phyloP scores from a whole-genome alignment of 345 rosid species.

The Citrus australasica region DNA sequence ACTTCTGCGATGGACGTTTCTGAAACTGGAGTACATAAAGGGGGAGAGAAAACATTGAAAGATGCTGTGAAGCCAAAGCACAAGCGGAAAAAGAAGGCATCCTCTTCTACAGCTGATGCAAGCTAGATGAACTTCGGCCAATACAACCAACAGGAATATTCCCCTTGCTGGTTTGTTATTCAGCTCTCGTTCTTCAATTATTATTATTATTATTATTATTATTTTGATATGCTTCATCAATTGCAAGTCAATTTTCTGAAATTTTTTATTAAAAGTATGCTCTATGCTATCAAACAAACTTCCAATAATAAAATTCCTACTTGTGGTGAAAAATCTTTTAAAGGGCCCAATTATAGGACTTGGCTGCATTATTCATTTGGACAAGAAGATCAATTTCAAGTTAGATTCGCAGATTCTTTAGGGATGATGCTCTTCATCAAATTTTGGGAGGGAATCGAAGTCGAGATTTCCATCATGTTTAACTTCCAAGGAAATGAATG shows the following conservation, averaged over 20 bases:
- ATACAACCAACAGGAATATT: background rate
- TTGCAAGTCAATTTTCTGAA: background rate
- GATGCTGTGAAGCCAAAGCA: conserved; percentile 81
- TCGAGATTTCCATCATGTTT: background rate
- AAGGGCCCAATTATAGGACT: background rate
- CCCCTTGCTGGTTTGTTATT: background rate
- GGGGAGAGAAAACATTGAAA: conserved; percentile 56
- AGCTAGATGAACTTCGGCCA: conserved; percentile 23
- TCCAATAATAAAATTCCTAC: too few relatives aligned
- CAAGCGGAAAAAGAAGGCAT: conserved; percentile 59
- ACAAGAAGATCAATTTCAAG: background rate
- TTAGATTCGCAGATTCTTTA: conserved; percentile 7
- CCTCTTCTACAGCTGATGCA: conserved; percentile 27
- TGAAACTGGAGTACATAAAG: conserved; percentile 21
- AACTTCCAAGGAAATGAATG: background rate
- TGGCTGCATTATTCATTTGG: background rate
- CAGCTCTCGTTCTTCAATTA: background rate
- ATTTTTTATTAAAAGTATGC: background rate
- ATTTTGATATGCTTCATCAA: background rate
- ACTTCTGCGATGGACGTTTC: conserved; percentile 19
- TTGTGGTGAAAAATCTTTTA: background rate
- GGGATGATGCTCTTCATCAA: background rate
- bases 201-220: background rate
- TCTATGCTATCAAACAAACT: too few relatives aligned
- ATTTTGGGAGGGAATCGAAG: background rate